These are phyloP conservation scores for Rhizopogon vinicolor DNA, from an alignment of 768 basidiomycete genomes.

Conservation along the genomic window DNA sequence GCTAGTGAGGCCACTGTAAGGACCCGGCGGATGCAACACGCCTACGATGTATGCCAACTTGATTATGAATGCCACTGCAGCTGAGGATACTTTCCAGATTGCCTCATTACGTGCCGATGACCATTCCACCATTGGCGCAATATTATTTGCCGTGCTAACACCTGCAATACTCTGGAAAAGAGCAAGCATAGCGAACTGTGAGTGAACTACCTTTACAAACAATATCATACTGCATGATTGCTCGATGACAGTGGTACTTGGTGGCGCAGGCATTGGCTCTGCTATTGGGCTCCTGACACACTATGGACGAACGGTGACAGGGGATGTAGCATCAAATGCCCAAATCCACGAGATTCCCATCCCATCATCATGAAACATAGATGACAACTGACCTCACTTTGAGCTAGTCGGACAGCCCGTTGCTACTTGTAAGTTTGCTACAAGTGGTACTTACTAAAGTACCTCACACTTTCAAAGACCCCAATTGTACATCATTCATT, in stretches of 20 bases:
- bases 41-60: constrained; percentile 50
- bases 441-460: not conserved
- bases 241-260: constrained; percentile 51
- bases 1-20: constrained; percentile 46
- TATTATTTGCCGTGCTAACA: constrained; percentile 58
- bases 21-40: constrained; percentile 42
- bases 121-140: constrained; percentile 67
- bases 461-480: not conserved
- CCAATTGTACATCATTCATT: constrained; percentile 7
- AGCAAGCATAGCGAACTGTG: constrained; percentile 58
- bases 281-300: constrained; percentile 57
- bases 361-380: constrained; percentile 4
- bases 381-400: not conserved
- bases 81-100: constrained; percentile 35
- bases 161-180: constrained; percentile 74
- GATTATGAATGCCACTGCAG: not conserved
- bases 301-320: constrained; percentile 46
- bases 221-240: not conserved
- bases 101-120: constrained; percentile 61
- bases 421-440: not conserved
- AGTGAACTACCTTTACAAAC: constrained; percentile 11
- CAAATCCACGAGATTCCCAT: constrained; percentile 28
- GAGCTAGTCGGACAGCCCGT: not conserved
- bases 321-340: constrained; percentile 43
- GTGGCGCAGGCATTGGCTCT: constrained; percentile 67